Base-by-base conservation (phyloP, 208 protist species). In the Angomonas deanei region DNA sequence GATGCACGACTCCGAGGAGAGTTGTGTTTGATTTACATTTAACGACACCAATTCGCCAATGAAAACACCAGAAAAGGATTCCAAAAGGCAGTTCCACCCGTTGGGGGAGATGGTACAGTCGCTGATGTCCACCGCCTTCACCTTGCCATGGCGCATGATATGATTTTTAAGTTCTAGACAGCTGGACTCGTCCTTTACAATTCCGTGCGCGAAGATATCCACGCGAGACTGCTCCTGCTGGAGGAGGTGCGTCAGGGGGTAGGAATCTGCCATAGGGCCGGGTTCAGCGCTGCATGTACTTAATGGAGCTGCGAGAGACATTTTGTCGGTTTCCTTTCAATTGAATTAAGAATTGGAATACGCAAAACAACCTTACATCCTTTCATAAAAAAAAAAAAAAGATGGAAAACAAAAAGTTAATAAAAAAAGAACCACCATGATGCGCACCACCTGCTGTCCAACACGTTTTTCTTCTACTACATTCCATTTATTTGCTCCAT, bases 141-240 rank as follows among this genome's bases (percentile, higher is more conserved):
- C 52, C 11, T 28, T 48, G 26, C 58, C 66, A 27, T 70, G 70
- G 32, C 74, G 65, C 10, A 75, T 50, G 3, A 82, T 61, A 53
- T 82, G 70, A 1, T 70, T 55, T 13, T 56, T 68, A 23, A 81
- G 49, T 34, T 57, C 62, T 15, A 70, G 42, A 49, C 70, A 64
- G 53, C 70, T 72, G n/a, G 67, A 56, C 26, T 66, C 65, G n/a
- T 64, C 68, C 6, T 19, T 55, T 1, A 75, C 55, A 33, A 56
- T 62, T 1, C 68, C 65, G 47, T 75, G 21, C 30, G 61, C 54
- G 23, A 68, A 64, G 28, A 74, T 36, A 48, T 80, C 66, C 46
- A 76, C 54, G 42, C 70, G 66, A 1, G 68, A 19, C 1, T 66
- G 74, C 38, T 72, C 69, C 55, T 71, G 67, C 63, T 72, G 65